Evolutionary conservation across 2,329 filamentous ascomycete genomes (phyloP), one percentile per base, ranked within the genome.

Genomic region (Simplicillium sp.): DNA sequence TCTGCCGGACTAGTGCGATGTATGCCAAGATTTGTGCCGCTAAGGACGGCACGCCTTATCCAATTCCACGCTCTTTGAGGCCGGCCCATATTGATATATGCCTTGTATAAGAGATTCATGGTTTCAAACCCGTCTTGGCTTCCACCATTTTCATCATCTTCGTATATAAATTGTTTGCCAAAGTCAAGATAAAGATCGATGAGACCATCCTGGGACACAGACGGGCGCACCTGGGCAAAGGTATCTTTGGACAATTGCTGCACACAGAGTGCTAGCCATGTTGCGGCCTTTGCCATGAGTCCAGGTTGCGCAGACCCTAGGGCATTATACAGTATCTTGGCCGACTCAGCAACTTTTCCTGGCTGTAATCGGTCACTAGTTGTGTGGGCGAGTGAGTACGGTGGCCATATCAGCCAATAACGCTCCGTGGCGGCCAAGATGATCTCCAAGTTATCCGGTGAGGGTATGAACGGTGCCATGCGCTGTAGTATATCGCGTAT

Each of bases 61-160:
- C 64, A 54, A 5, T 74, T 57, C 75, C 75, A 80, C 1, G 70
- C 67, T 46, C 68, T 64, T 29, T 71, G 66, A 11, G 75, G 73
- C 34, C 70, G 67, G 3, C 75, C 75, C 45, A 73, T 67, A 42
- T 75, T 71, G 39, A 73, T 57, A 45, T 73, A 70, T 45, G 71
- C 65, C 49, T 75, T 77, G 11, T 65, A 60, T 33, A 68, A 60
- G 11, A 79, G 51, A 37, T 69, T 56, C 34, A 72, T 60, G 38
- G 67, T 70, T 50, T 78, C 72, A 42, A 79, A 61, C 3, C 68
- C 69, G 38, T 75, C 67, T 0, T 76, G 48, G 1, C 65, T 73
- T 9, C 66, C 65, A 12, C 65, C 63, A 42, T 67, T 66, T 37
- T 72, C 66, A 40, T 74, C 70, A 40, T 73, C 66, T 11, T 61